Percentiles rank a stretch among this genome's conserved stretches.
Evolutionary conservation across 768 basidiomycete genomes (phyloP).

Genomic region (Suillus ampliporus): DNA sequence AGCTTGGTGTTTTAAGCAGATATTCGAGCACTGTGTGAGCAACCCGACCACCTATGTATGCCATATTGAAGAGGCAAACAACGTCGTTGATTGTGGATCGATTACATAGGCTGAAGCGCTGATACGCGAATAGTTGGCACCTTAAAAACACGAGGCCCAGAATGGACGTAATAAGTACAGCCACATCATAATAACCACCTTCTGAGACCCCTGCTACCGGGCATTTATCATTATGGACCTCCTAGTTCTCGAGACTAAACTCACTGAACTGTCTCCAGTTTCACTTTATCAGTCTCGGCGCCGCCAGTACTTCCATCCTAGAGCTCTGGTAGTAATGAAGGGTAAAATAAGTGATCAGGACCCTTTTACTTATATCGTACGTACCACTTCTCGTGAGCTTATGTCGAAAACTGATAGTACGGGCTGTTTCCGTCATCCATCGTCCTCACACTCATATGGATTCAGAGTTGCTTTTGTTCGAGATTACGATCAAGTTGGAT

Average conservation of each 20-base stretch:
- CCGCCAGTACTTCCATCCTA: not conserved
- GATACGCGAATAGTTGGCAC: not conserved
- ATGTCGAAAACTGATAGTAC: not conserved
- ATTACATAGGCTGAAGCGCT: too few species aligned
- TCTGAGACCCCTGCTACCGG: not conserved
- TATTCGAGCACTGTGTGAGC: not conserved
- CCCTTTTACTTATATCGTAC: not conserved
- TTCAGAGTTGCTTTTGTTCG: not conserved
- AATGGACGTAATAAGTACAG: not conserved
- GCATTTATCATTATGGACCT: not conserved
- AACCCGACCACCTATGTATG: not conserved
- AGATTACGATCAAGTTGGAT: not conserved
- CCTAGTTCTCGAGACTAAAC: too few species aligned
- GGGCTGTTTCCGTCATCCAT: not conserved
- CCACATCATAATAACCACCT: not conserved
- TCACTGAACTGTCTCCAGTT: not conserved
- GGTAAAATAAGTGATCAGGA: not conserved
- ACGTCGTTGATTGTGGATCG: not conserved
- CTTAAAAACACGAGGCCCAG: not conserved
- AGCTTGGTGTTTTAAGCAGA: not conserved
- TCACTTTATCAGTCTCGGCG: not conserved
- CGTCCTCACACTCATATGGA: not conserved
- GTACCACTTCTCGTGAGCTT: constrained; percentile 1
- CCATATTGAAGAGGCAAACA: not conserved
- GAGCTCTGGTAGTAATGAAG: not conserved